These are phyloP conservation scores for Cutaneotrichosporon cavernicola DNA, from an alignment of 1,284 basidiomycete species.

Conservation along the genomic window DNA sequence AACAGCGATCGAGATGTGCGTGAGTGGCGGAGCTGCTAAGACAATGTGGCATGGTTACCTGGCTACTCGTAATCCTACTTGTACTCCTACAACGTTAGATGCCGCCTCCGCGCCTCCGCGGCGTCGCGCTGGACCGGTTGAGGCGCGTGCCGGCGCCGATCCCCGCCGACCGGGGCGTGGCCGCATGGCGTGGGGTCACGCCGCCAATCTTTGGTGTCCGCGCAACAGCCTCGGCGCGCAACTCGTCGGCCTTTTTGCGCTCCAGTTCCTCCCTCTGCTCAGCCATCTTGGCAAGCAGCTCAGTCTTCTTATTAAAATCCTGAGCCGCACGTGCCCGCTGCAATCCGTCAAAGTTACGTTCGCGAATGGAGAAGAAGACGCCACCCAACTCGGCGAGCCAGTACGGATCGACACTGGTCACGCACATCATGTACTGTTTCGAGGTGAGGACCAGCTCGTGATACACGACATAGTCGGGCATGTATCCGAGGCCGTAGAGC, in stretches of 20 bases:
- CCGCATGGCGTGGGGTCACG: slow-evolving; percentile 45
- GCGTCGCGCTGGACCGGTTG: slow-evolving; percentile 48
- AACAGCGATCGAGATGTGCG: too few relatives aligned
- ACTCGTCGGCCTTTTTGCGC: slow-evolving; percentile 61
- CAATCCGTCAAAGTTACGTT: slow-evolving; percentile 86
- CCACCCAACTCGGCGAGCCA: slow-evolving; percentile 93
- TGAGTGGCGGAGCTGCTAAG: too few relatives aligned
- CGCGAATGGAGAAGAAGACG: slow-evolving; percentile 91
- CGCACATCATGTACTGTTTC: slow-evolving; percentile 93
- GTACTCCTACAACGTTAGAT: slow-evolving; percentile 32
- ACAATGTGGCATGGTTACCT: too few relatives aligned
- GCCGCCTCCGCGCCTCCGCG: slow-evolving; percentile 53
- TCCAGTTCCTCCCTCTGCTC: slow-evolving; percentile 72
- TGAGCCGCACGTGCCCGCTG: slow-evolving; percentile 70
- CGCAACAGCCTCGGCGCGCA: slow-evolving; percentile 61
- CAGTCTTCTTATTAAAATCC: slow-evolving; percentile 84
- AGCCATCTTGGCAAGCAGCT: slow-evolving; percentile 82
- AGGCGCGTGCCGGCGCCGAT: slow-evolving; percentile 63
- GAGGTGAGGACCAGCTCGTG: slow-evolving; percentile 93
- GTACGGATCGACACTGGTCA: slow-evolving; percentile 90
- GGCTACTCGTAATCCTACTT: background rate
- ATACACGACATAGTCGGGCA: slow-evolving; percentile 94
- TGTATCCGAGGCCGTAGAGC: slow-evolving; percentile 93
- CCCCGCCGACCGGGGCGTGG: slow-evolving; percentile 60
- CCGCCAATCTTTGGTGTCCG: slow-evolving; percentile 71